phyloP scores from a whole-genome alignment of 192 early-diverging fungal genomes.

The Coemansia sp. region DNA sequence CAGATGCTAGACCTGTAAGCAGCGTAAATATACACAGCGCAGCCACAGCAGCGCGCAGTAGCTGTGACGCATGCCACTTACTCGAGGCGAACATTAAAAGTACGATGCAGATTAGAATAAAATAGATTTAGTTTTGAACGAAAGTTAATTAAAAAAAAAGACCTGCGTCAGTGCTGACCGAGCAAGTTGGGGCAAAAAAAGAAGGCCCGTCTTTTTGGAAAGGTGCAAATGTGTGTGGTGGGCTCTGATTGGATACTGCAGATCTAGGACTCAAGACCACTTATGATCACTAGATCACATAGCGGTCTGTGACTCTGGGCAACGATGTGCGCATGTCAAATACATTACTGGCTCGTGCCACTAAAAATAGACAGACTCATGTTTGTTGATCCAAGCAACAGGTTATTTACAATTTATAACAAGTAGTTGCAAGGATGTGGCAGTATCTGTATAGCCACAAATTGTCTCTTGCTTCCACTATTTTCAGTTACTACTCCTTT shows the following conservation, averaged over 20 bases:
- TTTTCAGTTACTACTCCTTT: not conserved
- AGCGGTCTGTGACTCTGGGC: not conserved
- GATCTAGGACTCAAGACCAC: not conserved
- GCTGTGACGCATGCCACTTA: conserved; percentile 5
- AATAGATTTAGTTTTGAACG: not conserved
- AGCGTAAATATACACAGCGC: conserved; percentile 16
- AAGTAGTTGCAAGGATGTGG: not conserved
- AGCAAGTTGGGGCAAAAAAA: not conserved
- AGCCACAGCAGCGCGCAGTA: conserved; percentile 14
- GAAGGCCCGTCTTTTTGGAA: not conserved
- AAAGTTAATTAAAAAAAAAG: not conserved
- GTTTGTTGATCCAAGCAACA: too few relatives aligned
- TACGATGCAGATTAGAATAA: not conserved
- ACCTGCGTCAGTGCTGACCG: not conserved
- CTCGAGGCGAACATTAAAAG: not conserved
- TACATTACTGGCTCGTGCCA: too few relatives aligned
- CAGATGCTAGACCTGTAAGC: conserved; percentile 6
- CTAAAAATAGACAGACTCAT: too few relatives aligned
- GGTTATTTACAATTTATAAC: not conserved
- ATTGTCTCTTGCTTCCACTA: too few relatives aligned
- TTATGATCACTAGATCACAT: not conserved
- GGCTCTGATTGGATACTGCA: conserved; percentile 23
- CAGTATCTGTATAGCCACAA: too few relatives aligned
- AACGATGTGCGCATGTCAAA: too few relatives aligned
- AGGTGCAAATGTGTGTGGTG: conserved; percentile 14